Evolutionary conservation across 768 basidiomycete species (phyloP).

Genomic region (Trametes cinnabarina): DNA sequence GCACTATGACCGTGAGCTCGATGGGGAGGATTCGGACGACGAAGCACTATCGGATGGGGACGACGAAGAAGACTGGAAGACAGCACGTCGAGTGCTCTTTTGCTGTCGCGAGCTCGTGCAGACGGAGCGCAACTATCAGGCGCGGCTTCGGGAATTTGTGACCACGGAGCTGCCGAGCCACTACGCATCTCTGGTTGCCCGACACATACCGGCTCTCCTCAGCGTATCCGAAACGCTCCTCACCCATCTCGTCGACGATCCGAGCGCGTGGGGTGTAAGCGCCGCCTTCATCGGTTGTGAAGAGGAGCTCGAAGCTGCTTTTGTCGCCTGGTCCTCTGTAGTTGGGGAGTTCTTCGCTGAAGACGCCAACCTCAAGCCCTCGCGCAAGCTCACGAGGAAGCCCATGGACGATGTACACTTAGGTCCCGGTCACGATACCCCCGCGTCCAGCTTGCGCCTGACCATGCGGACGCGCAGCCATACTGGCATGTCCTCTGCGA

Average conservation of each 20-base stretch:
- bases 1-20: conserved; percentile 13
- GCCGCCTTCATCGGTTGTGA: conserved; percentile 55
- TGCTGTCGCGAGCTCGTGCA: conserved; percentile 48
- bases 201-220: conserved; percentile 51
- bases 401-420: conserved; percentile 2
- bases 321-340: conserved; percentile 55
- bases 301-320: conserved; percentile 51
- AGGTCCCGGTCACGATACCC: conserved; percentile 5
- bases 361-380: conserved; percentile 13
- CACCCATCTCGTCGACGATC: conserved; percentile 54
- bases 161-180: conserved; percentile 39
- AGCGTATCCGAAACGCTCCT: conserved; percentile 49
- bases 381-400: conserved; percentile 18
- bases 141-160: conserved; percentile 36
- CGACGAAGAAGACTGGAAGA: conserved; percentile 35
- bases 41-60: conserved; percentile 19
- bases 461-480: conserved; percentile 14
- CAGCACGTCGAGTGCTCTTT: conserved; percentile 40
- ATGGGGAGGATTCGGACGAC: conserved; percentile 21
- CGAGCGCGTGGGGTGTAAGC: conserved; percentile 64
- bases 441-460: conserved; percentile 2
- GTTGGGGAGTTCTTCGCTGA: conserved; percentile 43
- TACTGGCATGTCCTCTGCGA: background rate
- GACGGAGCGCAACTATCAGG: conserved; percentile 46
- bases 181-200: conserved; percentile 51